Evolutionary conservation across 768 basidiomycete species (phyloP), one percentile per base, ranked within the genome.

Genomic region (Podaxis sp.): DNA sequence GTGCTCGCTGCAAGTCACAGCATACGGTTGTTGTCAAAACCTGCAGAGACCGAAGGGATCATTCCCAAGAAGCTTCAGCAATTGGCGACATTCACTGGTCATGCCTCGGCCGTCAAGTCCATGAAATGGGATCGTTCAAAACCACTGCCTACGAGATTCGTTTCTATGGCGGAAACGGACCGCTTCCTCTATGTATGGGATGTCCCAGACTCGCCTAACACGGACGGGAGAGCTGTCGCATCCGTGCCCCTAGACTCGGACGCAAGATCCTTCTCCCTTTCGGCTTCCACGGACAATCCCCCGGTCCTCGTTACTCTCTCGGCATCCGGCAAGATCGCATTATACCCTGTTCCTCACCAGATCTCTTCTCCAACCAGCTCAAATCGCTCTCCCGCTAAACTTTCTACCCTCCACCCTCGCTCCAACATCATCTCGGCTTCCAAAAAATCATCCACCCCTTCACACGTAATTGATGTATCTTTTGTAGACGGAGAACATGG

Each of bases 211-310:
- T 72, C 72, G 2, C 68, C 77, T 9, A 72, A 75, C 15, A 66
- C 70, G 13, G 79, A 82, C 66, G 84, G 86, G 36, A 83, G 76
- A 65, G 76, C 86, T n/a, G 69, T 81, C 19, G 87, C 87, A 15
- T 84, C 84, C 4, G 78, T 86, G 4, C 81, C 87, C 13, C 75
- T 90, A 15, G 89, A 90, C 70, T 84, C 87, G 2, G 84, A 85
- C 62, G 84, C 83, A n/a, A 78, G 82, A 22, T 70, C 72, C 19
- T 76, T 85, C 63, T 74, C 74, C 12, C 58, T 79, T 58, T 72
- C 77, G 56, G 60, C 67, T 51, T 61, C 76, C 64, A 66, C 73
- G 53, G 64, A 70, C 19, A 59, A 71, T n/a, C 65, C 73, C 54
- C 76, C 77, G 64, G 76, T 74, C 38, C 76, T 88, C 36, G 79